Conservation (phyloP, 2,329 filamentous ascomycete genomes). For the Ophiostoma piceae region DNA sequence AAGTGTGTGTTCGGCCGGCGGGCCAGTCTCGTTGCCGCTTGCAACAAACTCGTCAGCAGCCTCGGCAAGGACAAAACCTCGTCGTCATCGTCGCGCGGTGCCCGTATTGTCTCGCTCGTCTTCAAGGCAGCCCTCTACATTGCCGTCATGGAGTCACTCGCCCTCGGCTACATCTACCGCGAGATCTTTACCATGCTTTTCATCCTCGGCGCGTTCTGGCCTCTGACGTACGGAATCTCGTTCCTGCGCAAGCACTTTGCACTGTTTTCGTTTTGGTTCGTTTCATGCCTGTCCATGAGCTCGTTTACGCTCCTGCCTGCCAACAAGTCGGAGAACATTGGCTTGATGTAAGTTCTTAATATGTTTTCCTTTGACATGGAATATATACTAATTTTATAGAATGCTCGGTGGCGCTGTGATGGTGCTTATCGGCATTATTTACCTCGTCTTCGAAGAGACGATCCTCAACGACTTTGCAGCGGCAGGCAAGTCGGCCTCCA, state of each 20-base stretch:
- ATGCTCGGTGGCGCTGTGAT: slow-evolving; percentile 72
- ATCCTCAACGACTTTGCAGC: slow-evolving; percentile 44
- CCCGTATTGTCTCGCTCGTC: slow-evolving; percentile 47
- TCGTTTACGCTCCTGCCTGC: slow-evolving; percentile 84
- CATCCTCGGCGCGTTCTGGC: slow-evolving; percentile 71
- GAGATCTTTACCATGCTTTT: slow-evolving; percentile 82
- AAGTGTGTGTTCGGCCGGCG: slow-evolving; percentile 84
- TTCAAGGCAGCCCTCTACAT: slow-evolving; percentile 65
- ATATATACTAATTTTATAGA: slow-evolving; percentile 7
- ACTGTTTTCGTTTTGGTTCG: slow-evolving; percentile 65
- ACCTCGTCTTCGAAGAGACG: slow-evolving; percentile 71
- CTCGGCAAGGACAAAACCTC: slow-evolving; percentile 50
- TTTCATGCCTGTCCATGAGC: slow-evolving; percentile 79
- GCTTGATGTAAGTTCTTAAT: slow-evolving; percentile 50
- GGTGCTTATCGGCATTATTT: slow-evolving; percentile 67
- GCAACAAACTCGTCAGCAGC: slow-evolving; percentile 63
- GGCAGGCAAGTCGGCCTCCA: slow-evolving; percentile 25
- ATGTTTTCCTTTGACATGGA: background rate
- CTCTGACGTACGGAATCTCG: slow-evolving; percentile 61
- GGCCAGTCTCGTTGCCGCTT: slow-evolving; percentile 61
- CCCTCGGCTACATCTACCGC: slow-evolving; percentile 85
- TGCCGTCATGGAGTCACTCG: slow-evolving; percentile 72
- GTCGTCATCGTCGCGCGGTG: slow-evolving; percentile 8
- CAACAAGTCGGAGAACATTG: slow-evolving; percentile 73
- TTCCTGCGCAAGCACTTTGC: slow-evolving; percentile 64